These are phyloP conservation scores for Beta macrorhiza DNA, from an alignment of 179 eudicot species.

Conservation along the genomic window DNA sequence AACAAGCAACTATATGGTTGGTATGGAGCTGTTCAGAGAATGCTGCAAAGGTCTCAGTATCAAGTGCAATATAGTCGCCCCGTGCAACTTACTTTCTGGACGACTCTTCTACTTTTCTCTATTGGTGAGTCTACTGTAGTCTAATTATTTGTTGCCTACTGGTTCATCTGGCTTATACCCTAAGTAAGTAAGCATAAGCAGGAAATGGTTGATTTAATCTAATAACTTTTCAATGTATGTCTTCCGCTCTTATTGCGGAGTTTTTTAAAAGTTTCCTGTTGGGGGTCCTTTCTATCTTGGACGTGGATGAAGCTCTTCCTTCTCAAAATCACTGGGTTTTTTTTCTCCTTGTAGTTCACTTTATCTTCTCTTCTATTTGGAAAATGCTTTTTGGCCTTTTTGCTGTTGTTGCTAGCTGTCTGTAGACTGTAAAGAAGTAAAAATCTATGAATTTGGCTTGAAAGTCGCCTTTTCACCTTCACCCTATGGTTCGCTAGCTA, in stretches of 20 bases:
- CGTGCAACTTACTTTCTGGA: constrained; percentile 45
- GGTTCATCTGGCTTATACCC: not conserved
- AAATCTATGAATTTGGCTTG: not conserved
- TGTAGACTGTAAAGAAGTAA: not conserved
- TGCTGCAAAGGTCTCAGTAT: constrained; percentile 77
- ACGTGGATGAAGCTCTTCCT: not conserved
- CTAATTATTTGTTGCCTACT: not conserved
- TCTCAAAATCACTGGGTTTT: not conserved
- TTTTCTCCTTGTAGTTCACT: not conserved
- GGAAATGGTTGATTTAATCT: not conserved
- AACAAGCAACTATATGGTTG: constrained; percentile 73
- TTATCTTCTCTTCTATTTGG: not conserved
- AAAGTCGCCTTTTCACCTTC: not conserved
- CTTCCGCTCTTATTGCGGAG: not conserved
- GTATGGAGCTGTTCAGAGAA: constrained; percentile 70
- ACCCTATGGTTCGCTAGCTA: not conserved
- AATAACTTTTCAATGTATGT: not conserved
- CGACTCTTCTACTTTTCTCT: constrained; percentile 44
- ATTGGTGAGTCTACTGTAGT: constrained; percentile 50
- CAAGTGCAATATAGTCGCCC: constrained; percentile 69
- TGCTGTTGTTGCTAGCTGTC: not conserved
- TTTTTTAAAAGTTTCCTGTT: not conserved
- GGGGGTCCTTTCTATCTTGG: not conserved
- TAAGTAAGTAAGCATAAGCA: not conserved
- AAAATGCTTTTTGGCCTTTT: not conserved